phyloP scores from a whole-genome alignment of 495 filamentous ascomycete genomes.

The Astrothelium macrocarpum region DNA sequence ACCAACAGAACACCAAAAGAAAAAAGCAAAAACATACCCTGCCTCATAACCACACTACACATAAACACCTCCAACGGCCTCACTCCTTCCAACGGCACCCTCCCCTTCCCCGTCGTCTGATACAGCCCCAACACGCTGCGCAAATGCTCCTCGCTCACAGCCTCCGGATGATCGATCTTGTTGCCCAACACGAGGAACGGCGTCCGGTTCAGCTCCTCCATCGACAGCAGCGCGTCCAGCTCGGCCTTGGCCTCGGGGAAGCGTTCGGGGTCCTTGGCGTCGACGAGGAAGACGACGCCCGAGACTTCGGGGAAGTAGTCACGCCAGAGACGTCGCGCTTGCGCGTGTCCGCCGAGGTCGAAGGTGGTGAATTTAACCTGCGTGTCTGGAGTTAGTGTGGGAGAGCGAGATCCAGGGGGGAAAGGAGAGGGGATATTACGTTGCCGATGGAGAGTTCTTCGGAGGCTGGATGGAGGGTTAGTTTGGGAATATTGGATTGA shows the following conservation, averaged over 20 bases:
- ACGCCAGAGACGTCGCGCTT: slow-evolving; percentile 95
- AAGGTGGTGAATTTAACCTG: slow-evolving; percentile 92
- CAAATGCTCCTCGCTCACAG: slow-evolving; percentile 89
- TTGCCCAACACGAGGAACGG: slow-evolving; percentile 93
- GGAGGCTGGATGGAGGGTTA: slow-evolving; percentile 49
- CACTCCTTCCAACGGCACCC: slow-evolving; percentile 88
- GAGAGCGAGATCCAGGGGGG: neutral
- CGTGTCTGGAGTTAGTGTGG: neutral
- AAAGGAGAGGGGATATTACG: slow-evolving; percentile 9
- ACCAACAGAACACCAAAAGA: slow-evolving; percentile 1
- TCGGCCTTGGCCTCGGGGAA: slow-evolving; percentile 91
- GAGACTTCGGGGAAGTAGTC: slow-evolving; percentile 97
- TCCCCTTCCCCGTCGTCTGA: slow-evolving; percentile 94
- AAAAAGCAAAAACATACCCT: slow-evolving; percentile 49
- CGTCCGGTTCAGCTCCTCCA: slow-evolving; percentile 85
- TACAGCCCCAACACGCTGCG: slow-evolving; percentile 82
- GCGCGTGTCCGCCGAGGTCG: slow-evolving; percentile 93
- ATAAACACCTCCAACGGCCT: slow-evolving; percentile 97
- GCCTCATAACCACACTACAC: slow-evolving; percentile 97
- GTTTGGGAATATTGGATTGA: neutral
- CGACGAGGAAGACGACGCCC: slow-evolving; percentile 95
- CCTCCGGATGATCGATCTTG: slow-evolving; percentile 97
- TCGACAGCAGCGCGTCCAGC: slow-evolving; percentile 83
- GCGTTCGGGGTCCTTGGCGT: slow-evolving; percentile 92
- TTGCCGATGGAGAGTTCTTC: slow-evolving; percentile 96